Percentiles rank a stretch among this genome's conserved stretches.
These are phyloP conservation scores for Chaetomiaceae sp. DNA, from an alignment of 2,329 filamentous ascomycete genomes.

Conservation along the genomic window DNA sequence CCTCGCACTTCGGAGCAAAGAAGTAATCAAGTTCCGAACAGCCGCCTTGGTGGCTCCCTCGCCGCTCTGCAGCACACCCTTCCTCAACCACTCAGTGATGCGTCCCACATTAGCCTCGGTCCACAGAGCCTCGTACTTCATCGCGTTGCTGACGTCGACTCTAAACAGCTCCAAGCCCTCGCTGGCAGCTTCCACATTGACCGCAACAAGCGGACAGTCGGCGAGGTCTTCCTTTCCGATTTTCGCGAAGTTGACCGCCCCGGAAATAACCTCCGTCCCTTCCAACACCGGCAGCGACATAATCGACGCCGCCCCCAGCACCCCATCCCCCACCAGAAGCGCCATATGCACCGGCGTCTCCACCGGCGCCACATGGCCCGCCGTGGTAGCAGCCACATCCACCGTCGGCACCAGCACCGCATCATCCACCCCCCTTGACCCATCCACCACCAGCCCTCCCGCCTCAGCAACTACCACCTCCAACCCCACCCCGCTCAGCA, in stretches of 20 bases:
- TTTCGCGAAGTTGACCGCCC: constrained; percentile 47
- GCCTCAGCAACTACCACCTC: constrained; percentile 56
- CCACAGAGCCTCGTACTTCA: constrained; percentile 69
- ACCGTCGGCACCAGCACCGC: constrained; percentile 69
- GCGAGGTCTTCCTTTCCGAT: constrained; percentile 32
- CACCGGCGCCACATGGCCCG: constrained; percentile 59
- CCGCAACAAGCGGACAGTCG: constrained; percentile 45
- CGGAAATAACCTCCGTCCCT: constrained; percentile 40
- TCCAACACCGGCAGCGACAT: constrained; percentile 37
- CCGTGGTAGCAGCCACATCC: constrained; percentile 59
- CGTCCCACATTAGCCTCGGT: constrained; percentile 61
- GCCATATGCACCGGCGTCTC: constrained; percentile 80
- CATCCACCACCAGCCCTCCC: constrained; percentile 34
- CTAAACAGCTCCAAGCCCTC: constrained; percentile 63
- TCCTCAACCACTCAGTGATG: constrained; percentile 60
- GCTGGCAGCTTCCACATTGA: constrained; percentile 59
- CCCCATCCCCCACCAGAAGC: constrained; percentile 65
- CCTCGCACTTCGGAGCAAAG: constrained; percentile 53
- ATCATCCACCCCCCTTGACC: constrained; percentile 42
- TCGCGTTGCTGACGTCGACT: constrained; percentile 61
- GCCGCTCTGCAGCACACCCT: constrained; percentile 33
- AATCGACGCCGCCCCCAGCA: constrained; percentile 58
- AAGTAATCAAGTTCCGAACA: constrained; percentile 59
- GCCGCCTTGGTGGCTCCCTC: constrained; percentile 54
- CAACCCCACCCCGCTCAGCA: constrained; percentile 54